Conservation (phyloP, 1,284 basidiomycete genomes). For the Austroboletus niveus region DNA sequence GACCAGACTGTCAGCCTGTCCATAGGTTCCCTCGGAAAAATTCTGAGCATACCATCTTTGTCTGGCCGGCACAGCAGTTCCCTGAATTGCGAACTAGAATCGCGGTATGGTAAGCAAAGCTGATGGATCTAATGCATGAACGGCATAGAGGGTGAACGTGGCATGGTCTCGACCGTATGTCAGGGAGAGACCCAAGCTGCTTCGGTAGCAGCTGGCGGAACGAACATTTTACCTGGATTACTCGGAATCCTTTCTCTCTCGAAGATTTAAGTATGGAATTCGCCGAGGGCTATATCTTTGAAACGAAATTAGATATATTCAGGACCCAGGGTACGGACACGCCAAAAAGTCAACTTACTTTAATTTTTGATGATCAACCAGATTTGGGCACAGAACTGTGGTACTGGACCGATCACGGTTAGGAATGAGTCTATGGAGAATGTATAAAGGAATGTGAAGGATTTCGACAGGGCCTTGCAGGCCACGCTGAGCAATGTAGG, state of each 20-base stretch:
- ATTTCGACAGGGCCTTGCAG: neutral
- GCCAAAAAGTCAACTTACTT: constrained; percentile 5
- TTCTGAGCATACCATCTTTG: constrained; percentile 3
- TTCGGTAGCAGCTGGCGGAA: neutral
- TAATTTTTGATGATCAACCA: neutral
- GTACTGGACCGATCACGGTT: no score
- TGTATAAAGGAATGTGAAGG: constrained; percentile 14
- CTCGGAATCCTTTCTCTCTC: neutral
- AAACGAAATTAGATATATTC: neutral
- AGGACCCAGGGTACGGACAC: neutral
- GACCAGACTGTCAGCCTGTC: no score
- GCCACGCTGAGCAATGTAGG: neutral
- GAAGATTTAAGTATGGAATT: neutral
- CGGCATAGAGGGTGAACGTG: neutral
- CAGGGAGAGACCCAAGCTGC: neutral
- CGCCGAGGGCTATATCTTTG: neutral
- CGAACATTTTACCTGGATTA: constrained; percentile 16
- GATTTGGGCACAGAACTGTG: no score
- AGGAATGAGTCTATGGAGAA: no score
- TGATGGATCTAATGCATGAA: neutral
- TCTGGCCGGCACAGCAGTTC: neutral
- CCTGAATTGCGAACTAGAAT: neutral
- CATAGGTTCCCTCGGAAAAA: neutral
- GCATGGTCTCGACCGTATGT: neutral
- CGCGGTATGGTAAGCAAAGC: constrained; percentile 3